Evolutionary conservation across 805 yeast genomes (phyloP), one percentile per base, ranked within the genome.

Genomic region (Wickerhamiella kurtzmanii): DNA sequence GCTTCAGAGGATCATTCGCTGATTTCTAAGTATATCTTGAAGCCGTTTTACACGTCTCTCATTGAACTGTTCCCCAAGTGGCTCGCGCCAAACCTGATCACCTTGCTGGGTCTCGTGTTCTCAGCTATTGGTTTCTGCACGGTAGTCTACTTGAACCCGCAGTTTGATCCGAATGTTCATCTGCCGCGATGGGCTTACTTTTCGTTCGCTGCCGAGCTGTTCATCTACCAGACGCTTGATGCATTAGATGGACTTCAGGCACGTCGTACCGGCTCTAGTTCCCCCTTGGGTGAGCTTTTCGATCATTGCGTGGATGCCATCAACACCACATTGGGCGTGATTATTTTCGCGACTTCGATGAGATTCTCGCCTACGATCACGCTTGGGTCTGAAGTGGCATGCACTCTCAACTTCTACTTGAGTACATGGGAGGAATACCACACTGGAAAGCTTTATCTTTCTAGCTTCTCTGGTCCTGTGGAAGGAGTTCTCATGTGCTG

Each of bases 221-320:
- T 88, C 60, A 68, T 87, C 73, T 88, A 88, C 63, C 97, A 88
- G 62, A 88, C 96, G 0, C 86, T 88, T 62, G 97, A 88, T 63
- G 95, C 95, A 0, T 83, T 95, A 64, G 97, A 88, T 64, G 97
- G 97, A 3, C 75, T 82, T 53, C 97, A 88, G 63, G 96, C 96
- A 15, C 77, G 97, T 60, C 76, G 89, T 59, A 88, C 96, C 1
- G 94, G 94, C n/a, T 94, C 86, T 64, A 76, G 85, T 51, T 92
- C 96, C 2, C 96, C 97, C 1, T 67, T 88, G 57, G 97, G 97
- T 32, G 97, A 88, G 62, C 70, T 88, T 48, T 89, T 89, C 60
- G 97, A 88, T 60, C 97, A 88, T 60, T 87, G 95, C 48, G 74
- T 77, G 28, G 82, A 78, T 58, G 75, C 82, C 1, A 61, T 77